These are phyloP conservation scores for Onygena corvina DNA, from an alignment of 2,329 filamentous ascomycete species.

Conservation along the genomic window DNA sequence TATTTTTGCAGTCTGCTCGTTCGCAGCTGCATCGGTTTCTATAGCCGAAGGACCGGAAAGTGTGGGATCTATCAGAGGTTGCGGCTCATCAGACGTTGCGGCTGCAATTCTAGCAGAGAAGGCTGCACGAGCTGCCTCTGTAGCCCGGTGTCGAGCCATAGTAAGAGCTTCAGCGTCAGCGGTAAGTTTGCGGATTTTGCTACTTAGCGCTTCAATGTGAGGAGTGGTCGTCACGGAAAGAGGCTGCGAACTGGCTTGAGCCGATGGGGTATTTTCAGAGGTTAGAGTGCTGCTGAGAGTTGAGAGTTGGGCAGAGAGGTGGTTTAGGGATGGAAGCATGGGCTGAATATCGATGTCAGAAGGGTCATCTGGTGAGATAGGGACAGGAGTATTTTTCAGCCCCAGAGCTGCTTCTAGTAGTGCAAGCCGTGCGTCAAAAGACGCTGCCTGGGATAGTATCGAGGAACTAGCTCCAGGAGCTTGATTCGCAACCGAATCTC, in stretches of 20 bases:
- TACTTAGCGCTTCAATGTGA: constrained; percentile 34
- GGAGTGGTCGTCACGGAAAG: constrained; percentile 24
- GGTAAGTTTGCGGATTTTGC: constrained; percentile 34
- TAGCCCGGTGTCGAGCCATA: constrained; percentile 32
- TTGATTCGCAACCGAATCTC: background rate
- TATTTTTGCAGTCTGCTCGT: constrained; percentile 71
- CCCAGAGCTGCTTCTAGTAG: constrained; percentile 72
- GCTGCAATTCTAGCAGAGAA: constrained; percentile 29
- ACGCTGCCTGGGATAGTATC: constrained; percentile 64
- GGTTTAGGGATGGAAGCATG: constrained; percentile 69
- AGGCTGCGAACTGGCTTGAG: constrained; percentile 20
- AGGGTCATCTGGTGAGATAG: constrained; percentile 38
- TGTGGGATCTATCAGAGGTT: constrained; percentile 22
- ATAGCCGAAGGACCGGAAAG: constrained; percentile 30
- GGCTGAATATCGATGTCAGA: constrained; percentile 45
- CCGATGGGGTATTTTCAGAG: background rate
- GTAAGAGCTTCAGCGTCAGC: constrained; percentile 35
- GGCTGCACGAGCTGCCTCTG: constrained; percentile 32
- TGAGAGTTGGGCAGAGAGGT: constrained; percentile 66
- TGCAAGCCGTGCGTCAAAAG: constrained; percentile 73
- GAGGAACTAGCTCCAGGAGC: constrained; percentile 27
- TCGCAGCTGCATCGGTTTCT: constrained; percentile 38
- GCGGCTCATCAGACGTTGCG: constrained; percentile 26
- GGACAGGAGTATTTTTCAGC: constrained; percentile 56
- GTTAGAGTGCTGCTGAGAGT: constrained; percentile 48